Base-by-base conservation (phyloP, 2,329 filamentous ascomycete species). In the Colletotrichum sp. region DNA sequence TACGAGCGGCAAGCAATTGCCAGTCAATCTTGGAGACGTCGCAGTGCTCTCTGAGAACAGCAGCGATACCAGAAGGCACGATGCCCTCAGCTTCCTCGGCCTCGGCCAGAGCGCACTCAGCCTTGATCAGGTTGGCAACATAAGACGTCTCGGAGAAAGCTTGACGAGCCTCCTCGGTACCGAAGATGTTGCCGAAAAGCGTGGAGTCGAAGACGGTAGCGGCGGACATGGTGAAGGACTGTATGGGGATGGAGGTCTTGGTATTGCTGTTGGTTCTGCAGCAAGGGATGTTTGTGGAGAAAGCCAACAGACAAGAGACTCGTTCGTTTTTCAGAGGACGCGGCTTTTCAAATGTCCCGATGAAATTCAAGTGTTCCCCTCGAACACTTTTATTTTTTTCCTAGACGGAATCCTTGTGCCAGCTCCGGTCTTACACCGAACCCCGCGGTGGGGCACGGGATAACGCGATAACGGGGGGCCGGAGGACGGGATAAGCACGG, bases 131-230 rank as follows among this genome's bases (percentile, higher is more conserved):
- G 63, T 84, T 83, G 34, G 82, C 79, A 38, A 89, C 83, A 76
- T 89, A 89, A 11, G 86, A 83, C 74, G 84, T 82, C 70, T 89
- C 87, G 33, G 86, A 84, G 77, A 89, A 89, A 68, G 87, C 81
- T 79, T 86, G 82, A 38, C 87, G 84, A 54, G 88, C 87, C 74
- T 88, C 87, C 6, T 88, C 83, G 2, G 86, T 89, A 12, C 87
- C 87, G 70, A 89, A 89, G 1, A 89, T 79, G 9, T 86, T 87
- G 5, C 86, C 83, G 76, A 89, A 89, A 21, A 90, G 83, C 11
- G 83, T 82, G 8, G 87, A 89, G 77, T 90, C 87, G 66, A 89
- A 84, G 15, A 79, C 80, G 2, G 79, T 79, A 2, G 78, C 73
- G 27, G 77, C 74, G 8, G 75, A 70, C 78, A 79, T 78, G 47